These are phyloP conservation scores for Xylariaceae sp. DNA, from an alignment of 2,329 filamentous ascomycete species.

Conservation along the genomic window DNA sequence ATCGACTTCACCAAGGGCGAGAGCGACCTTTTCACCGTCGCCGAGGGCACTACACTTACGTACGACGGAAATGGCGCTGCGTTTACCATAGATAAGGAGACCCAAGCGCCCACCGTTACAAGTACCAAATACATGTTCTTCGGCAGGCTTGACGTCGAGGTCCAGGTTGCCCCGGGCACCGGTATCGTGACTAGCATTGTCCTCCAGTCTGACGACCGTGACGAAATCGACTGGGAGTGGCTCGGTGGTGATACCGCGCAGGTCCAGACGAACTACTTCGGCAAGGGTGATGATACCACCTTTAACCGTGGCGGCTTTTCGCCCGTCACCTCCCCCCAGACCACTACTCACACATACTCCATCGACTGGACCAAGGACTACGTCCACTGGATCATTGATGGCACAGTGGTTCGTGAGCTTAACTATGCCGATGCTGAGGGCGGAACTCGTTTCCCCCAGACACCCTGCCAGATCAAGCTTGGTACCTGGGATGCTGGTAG, in stretches of 20 bases:
- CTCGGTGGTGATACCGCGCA: conserved; percentile 69
- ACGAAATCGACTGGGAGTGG: conserved; percentile 98
- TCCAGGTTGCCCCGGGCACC: conserved; percentile 73
- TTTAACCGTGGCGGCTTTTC: conserved; percentile 67
- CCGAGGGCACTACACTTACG: conserved; percentile 45
- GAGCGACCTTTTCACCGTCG: conserved; percentile 51
- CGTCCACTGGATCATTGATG: conserved; percentile 64
- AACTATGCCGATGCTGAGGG: conserved; percentile 54
- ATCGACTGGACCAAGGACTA: conserved; percentile 63
- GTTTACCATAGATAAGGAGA: conserved; percentile 64
- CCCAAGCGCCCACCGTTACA: conserved; percentile 67
- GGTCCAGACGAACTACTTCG: conserved; percentile 85
- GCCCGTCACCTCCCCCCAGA: conserved; percentile 51
- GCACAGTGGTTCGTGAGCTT: conserved; percentile 56
- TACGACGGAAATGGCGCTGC: conserved; percentile 49
- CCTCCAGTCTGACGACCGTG: conserved; percentile 82
- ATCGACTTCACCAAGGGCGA: conserved; percentile 76
- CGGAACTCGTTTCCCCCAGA: conserved; percentile 63
- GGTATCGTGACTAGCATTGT: conserved; percentile 90
- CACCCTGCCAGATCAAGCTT: conserved; percentile 66
- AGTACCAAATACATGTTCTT: conserved; percentile 94
- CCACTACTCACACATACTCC: conserved; percentile 59
- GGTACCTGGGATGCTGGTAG: conserved; percentile 63
- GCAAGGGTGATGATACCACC: conserved; percentile 63
- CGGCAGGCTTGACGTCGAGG: conserved; percentile 73